Evolutionary conservation across 2,329 filamentous ascomycete species (phyloP).

Genomic region (Scorias spongiosa): DNA sequence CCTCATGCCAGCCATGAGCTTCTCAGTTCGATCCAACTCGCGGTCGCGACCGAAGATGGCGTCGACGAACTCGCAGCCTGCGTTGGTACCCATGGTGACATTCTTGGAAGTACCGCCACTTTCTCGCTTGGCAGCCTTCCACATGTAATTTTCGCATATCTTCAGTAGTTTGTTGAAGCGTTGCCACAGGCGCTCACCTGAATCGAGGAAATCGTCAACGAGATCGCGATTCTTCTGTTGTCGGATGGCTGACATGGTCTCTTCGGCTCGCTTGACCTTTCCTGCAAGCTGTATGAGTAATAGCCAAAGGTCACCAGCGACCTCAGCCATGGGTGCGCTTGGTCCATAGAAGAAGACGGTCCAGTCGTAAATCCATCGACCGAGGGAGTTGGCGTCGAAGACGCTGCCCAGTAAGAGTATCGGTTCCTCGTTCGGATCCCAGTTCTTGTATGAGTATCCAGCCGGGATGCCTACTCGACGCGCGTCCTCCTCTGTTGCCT

Average conservation of each 20-base stretch:
- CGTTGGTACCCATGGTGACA: conserved; percentile 72
- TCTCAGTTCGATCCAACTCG: conserved; percentile 78
- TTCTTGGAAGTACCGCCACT: conserved; percentile 41
- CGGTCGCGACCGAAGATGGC: conserved; percentile 87
- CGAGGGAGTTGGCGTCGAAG: conserved; percentile 91
- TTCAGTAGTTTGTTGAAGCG: conserved; percentile 79
- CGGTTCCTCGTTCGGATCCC: conserved; percentile 87
- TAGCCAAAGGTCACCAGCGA: conserved; percentile 90
- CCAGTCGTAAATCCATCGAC: conserved; percentile 99
- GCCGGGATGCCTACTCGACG: conserved; percentile 55
- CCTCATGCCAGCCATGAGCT: conserved; percentile 76
- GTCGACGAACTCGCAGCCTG: conserved; percentile 88
- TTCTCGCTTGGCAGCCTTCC: conserved; percentile 67
- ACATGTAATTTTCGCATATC: conserved; percentile 87
- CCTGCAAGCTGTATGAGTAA: conserved; percentile 84
- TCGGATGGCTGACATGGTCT: conserved; percentile 58
- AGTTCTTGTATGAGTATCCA: conserved; percentile 94
- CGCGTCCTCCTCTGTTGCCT: conserved; percentile 52
- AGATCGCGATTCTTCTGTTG: conserved; percentile 59
- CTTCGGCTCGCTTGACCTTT: conserved; percentile 83
- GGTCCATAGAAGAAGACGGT: conserved; percentile 81
- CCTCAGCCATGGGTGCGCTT: conserved; percentile 68
- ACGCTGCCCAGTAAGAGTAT: conserved; percentile 91
- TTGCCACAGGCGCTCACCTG: conserved; percentile 71
- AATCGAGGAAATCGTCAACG: conserved; percentile 79